Percentiles rank a stretch among this genome's conserved stretches.
Evolutionary conservation across 306 rosid genomes (phyloP).

Genomic region (Dicorynia guianensis): DNA sequence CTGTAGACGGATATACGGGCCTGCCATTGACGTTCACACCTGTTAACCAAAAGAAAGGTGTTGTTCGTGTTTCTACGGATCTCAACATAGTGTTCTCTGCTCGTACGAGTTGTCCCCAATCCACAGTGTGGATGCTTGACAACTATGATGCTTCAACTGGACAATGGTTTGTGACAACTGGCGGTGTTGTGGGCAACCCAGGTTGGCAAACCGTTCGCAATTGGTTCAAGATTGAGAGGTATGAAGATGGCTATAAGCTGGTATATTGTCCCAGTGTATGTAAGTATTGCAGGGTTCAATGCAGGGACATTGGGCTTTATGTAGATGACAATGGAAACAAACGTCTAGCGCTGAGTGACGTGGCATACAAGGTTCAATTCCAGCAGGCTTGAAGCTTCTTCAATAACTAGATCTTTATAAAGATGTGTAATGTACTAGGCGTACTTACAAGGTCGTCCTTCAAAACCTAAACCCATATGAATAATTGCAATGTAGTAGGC

Average conservation of each 20-base stretch:
- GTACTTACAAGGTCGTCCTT: too few species aligned
- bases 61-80: slow-evolving; percentile 48
- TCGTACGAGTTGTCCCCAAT: slow-evolving; percentile 10
- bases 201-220: slow-evolving; percentile 42
- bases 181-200: slow-evolving; percentile 48
- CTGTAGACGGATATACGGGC: slow-evolving; percentile 37
- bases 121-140: slow-evolving; percentile 57
- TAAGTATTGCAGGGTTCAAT: slow-evolving; percentile 49
- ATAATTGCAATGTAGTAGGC: too few species aligned
- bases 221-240: slow-evolving; percentile 65
- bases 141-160: neutral
- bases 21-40: slow-evolving; percentile 44
- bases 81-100: slow-evolving; percentile 54
- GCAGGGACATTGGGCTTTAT: slow-evolving; percentile 46
- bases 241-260: slow-evolving; percentile 47
- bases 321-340: slow-evolving; percentile 29
- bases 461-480: too few species aligned
- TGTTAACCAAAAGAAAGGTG: slow-evolving; percentile 37
- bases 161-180: slow-evolving; percentile 41
- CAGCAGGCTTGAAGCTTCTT: neutral
- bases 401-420: too few species aligned
- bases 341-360: slow-evolving; percentile 29
- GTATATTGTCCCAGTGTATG: slow-evolving; percentile 61
- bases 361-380: slow-evolving; percentile 17
- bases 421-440: too few species aligned